Evolutionary conservation across 2,329 filamentous ascomycete genomes (phyloP).

Genomic region (Microsporum audouinii): DNA sequence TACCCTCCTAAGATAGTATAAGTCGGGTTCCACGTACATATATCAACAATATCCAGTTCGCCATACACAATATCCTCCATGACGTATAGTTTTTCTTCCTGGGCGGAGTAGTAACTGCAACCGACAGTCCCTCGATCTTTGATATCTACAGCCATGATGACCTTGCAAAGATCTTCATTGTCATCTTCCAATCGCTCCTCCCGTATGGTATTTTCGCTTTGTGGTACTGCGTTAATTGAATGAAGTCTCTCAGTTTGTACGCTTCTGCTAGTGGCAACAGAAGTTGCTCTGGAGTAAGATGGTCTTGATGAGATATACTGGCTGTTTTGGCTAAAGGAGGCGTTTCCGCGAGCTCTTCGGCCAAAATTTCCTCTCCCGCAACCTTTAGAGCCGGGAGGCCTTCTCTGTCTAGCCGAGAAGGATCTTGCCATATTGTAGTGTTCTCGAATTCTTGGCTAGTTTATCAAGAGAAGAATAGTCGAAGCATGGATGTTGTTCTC

Average conservation of each 20-base stretch:
- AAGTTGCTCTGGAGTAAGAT: not conserved
- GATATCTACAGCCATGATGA: slow-evolving; percentile 72
- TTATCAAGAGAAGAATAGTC: not conserved
- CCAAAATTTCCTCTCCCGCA: not conserved
- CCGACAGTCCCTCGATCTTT: slow-evolving; percentile 60
- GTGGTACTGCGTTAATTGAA: not conserved
- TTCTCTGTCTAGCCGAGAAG: not conserved
- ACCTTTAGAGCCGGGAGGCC: not conserved
- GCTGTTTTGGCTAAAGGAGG: not conserved
- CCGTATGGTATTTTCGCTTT: not conserved
- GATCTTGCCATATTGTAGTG: not conserved
- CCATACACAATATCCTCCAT: slow-evolving; percentile 65
- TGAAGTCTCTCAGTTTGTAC: not conserved
- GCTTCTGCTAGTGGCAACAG: not conserved
- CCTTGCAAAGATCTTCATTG: slow-evolving; percentile 49
- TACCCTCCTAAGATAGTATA: slow-evolving; percentile 18
- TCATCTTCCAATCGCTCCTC: slow-evolving; percentile 15
- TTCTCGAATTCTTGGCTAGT: not conserved
- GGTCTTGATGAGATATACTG: not conserved
- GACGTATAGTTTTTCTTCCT: slow-evolving; percentile 58
- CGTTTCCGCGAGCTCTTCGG: not conserved
- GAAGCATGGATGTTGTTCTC: not conserved
- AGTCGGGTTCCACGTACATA: slow-evolving; percentile 25
- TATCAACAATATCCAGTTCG: slow-evolving; percentile 57
- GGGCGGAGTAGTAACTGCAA: slow-evolving; percentile 69